phyloP scores from a whole-genome alignment of 306 rosid genomes.

The Luffa aegyptiaca region DNA sequence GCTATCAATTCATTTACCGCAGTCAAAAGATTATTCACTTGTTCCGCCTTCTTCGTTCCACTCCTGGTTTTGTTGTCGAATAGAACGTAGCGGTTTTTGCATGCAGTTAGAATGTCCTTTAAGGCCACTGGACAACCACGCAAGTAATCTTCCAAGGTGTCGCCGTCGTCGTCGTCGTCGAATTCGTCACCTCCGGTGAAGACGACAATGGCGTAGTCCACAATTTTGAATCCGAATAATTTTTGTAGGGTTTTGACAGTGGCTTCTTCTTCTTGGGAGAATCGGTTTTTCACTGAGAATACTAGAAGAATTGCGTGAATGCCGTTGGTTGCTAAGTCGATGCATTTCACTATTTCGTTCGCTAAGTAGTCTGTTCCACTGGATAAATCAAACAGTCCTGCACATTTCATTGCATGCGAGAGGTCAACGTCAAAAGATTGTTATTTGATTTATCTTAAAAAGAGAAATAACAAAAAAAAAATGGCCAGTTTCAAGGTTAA shows the following conservation, averaged over 20 bases:
- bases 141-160: slow-evolving; percentile 56
- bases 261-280: slow-evolving; percentile 64
- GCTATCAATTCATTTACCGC: slow-evolving; percentile 36
- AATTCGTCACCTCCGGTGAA: background rate
- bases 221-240: slow-evolving; percentile 64
- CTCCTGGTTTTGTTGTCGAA: slow-evolving; percentile 79
- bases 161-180: slow-evolving; percentile 22
- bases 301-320: slow-evolving; percentile 73
- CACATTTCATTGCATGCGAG: no score
- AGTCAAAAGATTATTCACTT: slow-evolving; percentile 50
- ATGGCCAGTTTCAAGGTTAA: no score
- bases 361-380: slow-evolving; percentile 49
- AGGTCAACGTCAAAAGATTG: no score
- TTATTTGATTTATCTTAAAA: no score
- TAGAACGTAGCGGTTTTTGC: slow-evolving; percentile 53
- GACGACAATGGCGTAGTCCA: slow-evolving; percentile 24
- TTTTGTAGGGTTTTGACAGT: slow-evolving; percentile 52
- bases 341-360: slow-evolving; percentile 71
- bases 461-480: no score
- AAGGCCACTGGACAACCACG: slow-evolving; percentile 48
- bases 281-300: slow-evolving; percentile 57
- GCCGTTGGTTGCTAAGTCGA: slow-evolving; percentile 76
- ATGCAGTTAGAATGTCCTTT: slow-evolving; percentile 51
- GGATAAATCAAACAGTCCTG: slow-evolving; percentile 69
- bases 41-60: slow-evolving; percentile 35